Evolutionary conservation across 345 rosid species (phyloP), one percentile per base, ranked within the genome.

Genomic region (Hypericum perforatum): DNA sequence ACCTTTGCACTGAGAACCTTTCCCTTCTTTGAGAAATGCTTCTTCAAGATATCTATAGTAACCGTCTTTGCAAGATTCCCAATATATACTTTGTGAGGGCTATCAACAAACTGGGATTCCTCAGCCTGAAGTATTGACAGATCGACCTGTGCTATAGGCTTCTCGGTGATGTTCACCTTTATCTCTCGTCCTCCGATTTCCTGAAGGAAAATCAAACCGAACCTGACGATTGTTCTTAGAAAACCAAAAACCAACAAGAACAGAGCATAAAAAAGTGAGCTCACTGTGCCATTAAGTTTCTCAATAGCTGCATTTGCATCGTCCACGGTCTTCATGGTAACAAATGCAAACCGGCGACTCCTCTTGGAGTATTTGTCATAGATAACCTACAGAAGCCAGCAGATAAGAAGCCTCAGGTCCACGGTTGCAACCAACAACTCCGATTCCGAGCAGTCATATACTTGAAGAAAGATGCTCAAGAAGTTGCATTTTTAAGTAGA

Each of bases 51-150:
- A 41, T 82, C 84, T 7, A 65, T 66, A 22, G 88, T 82, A 8
- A 91, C 90, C n/a, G 79, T 74, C 76, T 80, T 91, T 11, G 96
- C 78, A 63, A 91, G 86, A 64, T 91, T 91, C 64, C 96, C 96
- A 37, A 82, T 84, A 54, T 91, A 91, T 9, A 87, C 85, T 67
- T 91, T 83, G 61, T 77, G 54, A 45, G 86, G 78, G 42, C 90
- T 78, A 53, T 87, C 95, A 37, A 78, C 43, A 60, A 81, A 85
- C 13, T 80, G 76, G 5, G 88, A 74, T 8, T 86, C 95, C 54
- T 91, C 96, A 0, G 76, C 67, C 61, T 84, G 89, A 47, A 78
- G 71, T 41, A 56, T 11, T 40, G 87, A 74, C 48, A 66, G 15
- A 54, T 84, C 95, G 40, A 69, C 58, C 7, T 74, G 45, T 36